Evolutionary conservation across 192 early-diverging fungal genomes (phyloP), one percentile per base, ranked within the genome.

Genomic region (Backusella sp.): DNA sequence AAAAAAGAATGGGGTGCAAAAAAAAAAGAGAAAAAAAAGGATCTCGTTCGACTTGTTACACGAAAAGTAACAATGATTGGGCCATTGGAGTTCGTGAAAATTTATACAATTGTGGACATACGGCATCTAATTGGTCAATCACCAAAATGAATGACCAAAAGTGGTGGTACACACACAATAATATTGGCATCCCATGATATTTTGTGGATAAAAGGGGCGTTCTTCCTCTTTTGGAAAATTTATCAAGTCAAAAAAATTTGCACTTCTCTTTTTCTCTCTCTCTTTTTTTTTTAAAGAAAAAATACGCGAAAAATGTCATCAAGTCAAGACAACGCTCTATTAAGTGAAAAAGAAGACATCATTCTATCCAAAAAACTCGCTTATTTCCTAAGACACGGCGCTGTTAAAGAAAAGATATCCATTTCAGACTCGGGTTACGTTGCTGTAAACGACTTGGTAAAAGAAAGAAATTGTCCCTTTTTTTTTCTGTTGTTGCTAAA

Each of bases 351-450:
- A 5, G 46, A 49, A 49, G 46, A 19, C 6, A 49, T 49, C 15
- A 21, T n/a, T 0, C 73, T 92, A 15, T 96, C 94, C 37, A 97
- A 97, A 79, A 75, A 87, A 4, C 80, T 98, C 12, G 91, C 94
- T 0, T 95, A 93, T 84, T 49, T 97, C 6, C 88, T 98, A 32
- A 90, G 96, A 32, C 97, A 98, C 74, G 91, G 91, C 28, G 95
- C 96, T 8, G 84, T 76, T 28, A 89, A 94, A 70, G 92, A 95
- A 34, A 92, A 92, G 4, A 74, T 98, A 37, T 71, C 79, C 6
- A 91, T 98, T 35, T 83, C 90, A 11, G 66, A 83, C 3, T 94
- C 96, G 79, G 97, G 97, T 32, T 95, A 88, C 79, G 87, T 96
- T 28, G 70, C 77, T 11, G 21, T 98, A 23, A 72, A 66, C 19